Conservation (phyloP, 2,329 filamentous ascomycete species). For the Hawksworthiomyces lignivorus region DNA sequence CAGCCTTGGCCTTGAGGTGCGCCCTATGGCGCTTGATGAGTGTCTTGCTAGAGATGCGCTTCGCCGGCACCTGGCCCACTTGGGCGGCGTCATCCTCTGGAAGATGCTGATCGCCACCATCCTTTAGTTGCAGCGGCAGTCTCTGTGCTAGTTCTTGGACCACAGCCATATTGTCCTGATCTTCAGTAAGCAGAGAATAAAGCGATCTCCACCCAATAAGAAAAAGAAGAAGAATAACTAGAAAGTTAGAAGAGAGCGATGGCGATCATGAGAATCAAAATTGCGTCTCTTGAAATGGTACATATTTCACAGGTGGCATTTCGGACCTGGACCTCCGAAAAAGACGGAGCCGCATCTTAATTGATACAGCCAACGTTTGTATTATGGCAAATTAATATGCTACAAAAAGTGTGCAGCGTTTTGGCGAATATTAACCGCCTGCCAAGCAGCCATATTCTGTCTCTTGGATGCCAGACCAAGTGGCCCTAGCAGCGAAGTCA, state of each 20-base stretch:
- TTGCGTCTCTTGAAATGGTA: background rate
- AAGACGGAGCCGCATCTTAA: conserved; percentile 4
- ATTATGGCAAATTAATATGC: too few species aligned
- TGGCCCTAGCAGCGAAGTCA: too few species aligned
- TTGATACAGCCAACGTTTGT: too few species aligned
- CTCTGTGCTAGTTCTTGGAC: background rate
- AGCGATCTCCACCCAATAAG: background rate
- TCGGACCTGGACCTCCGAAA: conserved; percentile 3
- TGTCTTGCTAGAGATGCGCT: background rate
- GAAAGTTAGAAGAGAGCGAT: too few species aligned
- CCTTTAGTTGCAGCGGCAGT: background rate
- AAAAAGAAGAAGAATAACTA: too few species aligned
- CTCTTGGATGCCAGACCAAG: too few species aligned
- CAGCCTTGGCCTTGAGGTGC: conserved; percentile 2
- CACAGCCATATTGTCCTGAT: background rate
- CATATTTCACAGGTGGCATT: background rate
- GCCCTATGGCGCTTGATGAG: conserved; percentile 8
- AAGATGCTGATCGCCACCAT: background rate
- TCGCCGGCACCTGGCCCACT: background rate
- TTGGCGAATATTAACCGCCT: too few species aligned
- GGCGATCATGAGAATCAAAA: too few species aligned
- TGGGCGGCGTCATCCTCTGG: background rate
- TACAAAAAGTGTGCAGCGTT: too few species aligned
- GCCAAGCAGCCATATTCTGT: too few species aligned
- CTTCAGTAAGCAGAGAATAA: background rate